A percentile compares a stretch with the other conserved stretches of the same genome.
phyloP scores from a whole-genome alignment of 2,329 filamentous ascomycete species.

The Aspergillus intermedius region DNA sequence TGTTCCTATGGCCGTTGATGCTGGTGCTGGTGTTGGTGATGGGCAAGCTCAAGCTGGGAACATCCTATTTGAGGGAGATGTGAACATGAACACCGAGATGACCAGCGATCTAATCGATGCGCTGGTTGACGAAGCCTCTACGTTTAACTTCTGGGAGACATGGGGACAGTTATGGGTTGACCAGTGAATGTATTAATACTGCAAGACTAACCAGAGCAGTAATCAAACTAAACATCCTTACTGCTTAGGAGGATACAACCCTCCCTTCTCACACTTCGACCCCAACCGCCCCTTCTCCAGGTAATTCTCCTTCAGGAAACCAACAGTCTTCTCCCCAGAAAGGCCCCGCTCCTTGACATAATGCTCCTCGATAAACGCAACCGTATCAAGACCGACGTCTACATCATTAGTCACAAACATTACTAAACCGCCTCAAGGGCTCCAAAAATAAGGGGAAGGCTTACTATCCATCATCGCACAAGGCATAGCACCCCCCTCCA shows the following conservation, averaged over 20 bases:
- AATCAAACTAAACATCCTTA: background rate
- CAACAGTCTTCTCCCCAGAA: conserved; percentile 32
- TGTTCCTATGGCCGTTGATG: background rate
- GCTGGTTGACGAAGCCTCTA: conserved; percentile 3
- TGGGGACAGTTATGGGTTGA: background rate
- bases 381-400: conserved; percentile 48
- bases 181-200: background rate
- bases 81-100: background rate
- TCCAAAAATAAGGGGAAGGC: conserved; percentile 2
- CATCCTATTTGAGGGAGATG: background rate
- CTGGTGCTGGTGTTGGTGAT: background rate
- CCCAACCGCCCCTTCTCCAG: conserved; percentile 45
- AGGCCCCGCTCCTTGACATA: conserved; percentile 48
- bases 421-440: background rate
- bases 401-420: no score
- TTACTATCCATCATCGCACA: conserved; percentile 42
- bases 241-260: conserved; percentile 27
- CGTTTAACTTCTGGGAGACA: conserved; percentile 6
- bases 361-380: conserved; percentile 48
- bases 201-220: background rate
- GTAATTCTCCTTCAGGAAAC: conserved; percentile 43
- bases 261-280: conserved; percentile 37
- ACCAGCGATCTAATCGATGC: conserved; percentile 3
- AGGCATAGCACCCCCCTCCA: conserved; percentile 20
- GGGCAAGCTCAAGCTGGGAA: background rate